Evolutionary conservation across 2,329 filamentous ascomycete genomes (phyloP).

Genomic region (Pseudovirgaria hyperparasitica): DNA sequence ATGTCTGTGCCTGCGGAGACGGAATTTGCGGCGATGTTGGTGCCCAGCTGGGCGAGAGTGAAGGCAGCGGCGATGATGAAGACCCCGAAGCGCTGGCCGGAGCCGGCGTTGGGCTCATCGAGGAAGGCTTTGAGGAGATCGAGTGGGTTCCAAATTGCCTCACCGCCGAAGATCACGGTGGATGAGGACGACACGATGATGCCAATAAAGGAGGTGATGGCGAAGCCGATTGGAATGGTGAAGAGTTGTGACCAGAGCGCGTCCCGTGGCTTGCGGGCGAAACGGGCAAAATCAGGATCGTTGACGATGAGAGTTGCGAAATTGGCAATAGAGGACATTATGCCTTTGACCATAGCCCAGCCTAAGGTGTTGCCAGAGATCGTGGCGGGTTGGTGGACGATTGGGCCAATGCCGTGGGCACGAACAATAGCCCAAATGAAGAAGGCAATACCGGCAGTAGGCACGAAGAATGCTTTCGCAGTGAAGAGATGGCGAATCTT

Average conservation of each 20-base stretch:
- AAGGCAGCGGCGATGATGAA: constrained; percentile 39
- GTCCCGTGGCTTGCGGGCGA: constrained; percentile 62
- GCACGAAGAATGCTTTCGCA: constrained; percentile 75
- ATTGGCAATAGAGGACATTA: constrained; percentile 84
- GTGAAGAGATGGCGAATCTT: constrained; percentile 84
- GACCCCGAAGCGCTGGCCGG: constrained; percentile 33
- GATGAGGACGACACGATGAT: constrained; percentile 38
- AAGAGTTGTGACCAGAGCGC: constrained; percentile 68
- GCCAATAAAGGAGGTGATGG: constrained; percentile 66
- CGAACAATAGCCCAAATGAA: constrained; percentile 78
- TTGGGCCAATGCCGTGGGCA: constrained; percentile 72
- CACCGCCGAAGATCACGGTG: constrained; percentile 28
- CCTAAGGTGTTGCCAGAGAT: constrained; percentile 55
- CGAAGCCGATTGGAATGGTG: constrained; percentile 36
- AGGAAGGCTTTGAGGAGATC: constrained; percentile 30
- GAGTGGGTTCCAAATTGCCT: constrained; percentile 31
- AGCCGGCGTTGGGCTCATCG: constrained; percentile 25
- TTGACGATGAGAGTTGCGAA: constrained; percentile 76
- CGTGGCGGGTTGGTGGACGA: constrained; percentile 55
- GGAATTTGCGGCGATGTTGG: constrained; percentile 78
- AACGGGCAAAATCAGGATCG: constrained; percentile 75
- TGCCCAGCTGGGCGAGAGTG: constrained; percentile 67
- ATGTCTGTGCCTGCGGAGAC: constrained; percentile 74
- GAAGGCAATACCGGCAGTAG: constrained; percentile 69
- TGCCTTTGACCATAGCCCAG: constrained; percentile 72